Evolutionary conservation across 2,329 filamentous ascomycete genomes (phyloP), one percentile per base, ranked within the genome.

Genomic region (Trichoderma koningii): DNA sequence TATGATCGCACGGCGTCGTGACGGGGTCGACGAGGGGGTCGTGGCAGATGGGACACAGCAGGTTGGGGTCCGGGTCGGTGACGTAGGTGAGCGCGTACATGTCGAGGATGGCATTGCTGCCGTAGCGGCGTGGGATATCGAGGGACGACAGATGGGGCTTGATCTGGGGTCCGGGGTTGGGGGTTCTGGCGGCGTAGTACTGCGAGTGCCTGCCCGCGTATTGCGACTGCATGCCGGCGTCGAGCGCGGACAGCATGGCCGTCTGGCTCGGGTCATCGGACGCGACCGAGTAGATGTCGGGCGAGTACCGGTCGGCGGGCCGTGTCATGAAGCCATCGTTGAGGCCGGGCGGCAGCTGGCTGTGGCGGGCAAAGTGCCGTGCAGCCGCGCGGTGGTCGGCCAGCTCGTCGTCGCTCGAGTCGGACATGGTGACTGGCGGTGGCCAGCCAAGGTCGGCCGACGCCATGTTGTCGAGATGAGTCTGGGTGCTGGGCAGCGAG

Each of bases 1-100:
- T 87, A 72, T 89, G 87, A 65, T 87, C 84, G 74, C 87, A 89
- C 7, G 78, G 77, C 0, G 86, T 88, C 48, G 86, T 87, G 55
- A 87, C 79, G 0, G 87, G 86, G 15, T 83, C 79, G 55, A 89
- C 77, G 48, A 89, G 80, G 3, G 87, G 83, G 12, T 85, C 81
- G 69, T 84, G 85, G 75, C 87, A 89, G 66, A 86, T 83, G 3
- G 83, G 82, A 57, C 80, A 82, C 63, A 85, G 76, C 14, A 84
- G 73, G 55, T 82, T 83, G 64, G 80, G 75, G 69, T 85, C 82
- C 42, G 76, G 71, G 19, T 77, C 79, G 50, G 71, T 69, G 64
- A 79, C 75, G 69, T 83, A 83, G 12, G 75, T 76, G 67, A 83
- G 74, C 3, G 77, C 74, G 66, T 79, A 78, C 71, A 83, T 73